Evolutionary conservation across 2,329 filamentous ascomycete genomes (phyloP), one percentile per base, ranked within the genome.

Genomic region (Seiridium unicorne): DNA sequence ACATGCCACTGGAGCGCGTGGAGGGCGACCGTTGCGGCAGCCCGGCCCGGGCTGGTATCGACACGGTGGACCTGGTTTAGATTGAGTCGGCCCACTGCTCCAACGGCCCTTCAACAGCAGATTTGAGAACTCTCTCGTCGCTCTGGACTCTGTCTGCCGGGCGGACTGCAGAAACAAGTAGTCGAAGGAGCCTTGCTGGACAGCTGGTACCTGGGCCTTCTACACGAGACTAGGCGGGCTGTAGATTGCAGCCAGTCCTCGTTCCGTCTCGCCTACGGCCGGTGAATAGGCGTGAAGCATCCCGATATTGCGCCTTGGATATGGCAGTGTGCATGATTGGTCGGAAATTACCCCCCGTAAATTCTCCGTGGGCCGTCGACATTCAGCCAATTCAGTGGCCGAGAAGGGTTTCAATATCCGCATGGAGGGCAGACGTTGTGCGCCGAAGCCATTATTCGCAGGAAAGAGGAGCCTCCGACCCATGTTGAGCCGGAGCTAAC

Each of bases 81-180:
- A 70, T 72, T 71, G 66, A 70, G 67, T 63, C 70, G 70, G 70
- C 70, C 61, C 69, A 67, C 60, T 64, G 63, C 68, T 71, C 70
- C 70, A 67, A 55, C 44, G 59, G 55, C 60, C 61, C 46, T 48
- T 26, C 46, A 51, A 18, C 38, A 47, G 40, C 5, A 10, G 18
- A 56, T 13, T 18, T 54, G 10, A 13, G 18, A 8, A 18, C 34
- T 11, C 31, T 55, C 36, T 32, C 26, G 26, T 26, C 26, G 11
- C 32, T 49, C 47, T 26, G 26, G n/a, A 35, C 31, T 18, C 38
- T 26, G 9, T 26, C 49, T 55, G 38, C 18, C 46, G 46, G 46
- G 46, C 46, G 7, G 38, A 42, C 38, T 13, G 38, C 38, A 42
- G 38, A 13, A 42, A 13, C 13, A 7, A 8, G 7, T 13, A 42